phyloP scores from a whole-genome alignment of 371 early-diverging fungal genomes.

The Mortierella sp. region DNA sequence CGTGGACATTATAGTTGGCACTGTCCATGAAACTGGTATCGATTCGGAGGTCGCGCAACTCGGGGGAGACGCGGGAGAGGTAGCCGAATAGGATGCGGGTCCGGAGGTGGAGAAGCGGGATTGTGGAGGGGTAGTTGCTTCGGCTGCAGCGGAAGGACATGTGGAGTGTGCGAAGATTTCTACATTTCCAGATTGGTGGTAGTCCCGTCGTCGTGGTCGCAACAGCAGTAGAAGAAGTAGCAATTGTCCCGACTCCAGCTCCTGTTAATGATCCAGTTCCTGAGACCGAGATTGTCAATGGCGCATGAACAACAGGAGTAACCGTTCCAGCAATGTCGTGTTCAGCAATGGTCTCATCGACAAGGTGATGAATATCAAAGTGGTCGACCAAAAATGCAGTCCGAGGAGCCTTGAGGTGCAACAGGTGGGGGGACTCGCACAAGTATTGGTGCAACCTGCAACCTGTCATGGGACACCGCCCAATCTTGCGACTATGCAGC shows the following conservation, averaged over 20 bases:
- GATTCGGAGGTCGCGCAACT: conserved; percentile 2
- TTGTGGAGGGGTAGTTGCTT: background rate
- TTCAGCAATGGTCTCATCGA: background rate
- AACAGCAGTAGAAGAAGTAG: background rate
- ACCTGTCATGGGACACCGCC: background rate
- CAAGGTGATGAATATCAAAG: background rate
- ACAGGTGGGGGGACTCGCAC: background rate
- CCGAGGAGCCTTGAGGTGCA: conserved; percentile 9
- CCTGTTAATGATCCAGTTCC: too few species aligned
- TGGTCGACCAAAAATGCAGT: conserved; percentile 8
- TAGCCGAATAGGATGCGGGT: conserved; percentile 4
- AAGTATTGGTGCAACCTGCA: conserved; percentile 8
- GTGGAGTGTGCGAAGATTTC: conserved; percentile 2
- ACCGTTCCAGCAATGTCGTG: background rate
- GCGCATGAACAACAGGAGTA: too few species aligned
- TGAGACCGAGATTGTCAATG: too few species aligned
- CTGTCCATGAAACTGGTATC: conserved; percentile 3
- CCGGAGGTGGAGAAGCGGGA: background rate
- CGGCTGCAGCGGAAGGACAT: background rate
- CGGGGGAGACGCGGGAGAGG: background rate
- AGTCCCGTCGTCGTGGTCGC: background rate
- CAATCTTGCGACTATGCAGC: conserved; percentile 5
- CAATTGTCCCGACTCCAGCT: too few species aligned
- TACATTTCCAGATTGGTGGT: background rate
- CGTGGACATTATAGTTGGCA: background rate